Percentiles rank a stretch among this genome's conserved stretches.
Conservation (phyloP, 805 yeast genomes). For the Kazachstania africana region DNA sequence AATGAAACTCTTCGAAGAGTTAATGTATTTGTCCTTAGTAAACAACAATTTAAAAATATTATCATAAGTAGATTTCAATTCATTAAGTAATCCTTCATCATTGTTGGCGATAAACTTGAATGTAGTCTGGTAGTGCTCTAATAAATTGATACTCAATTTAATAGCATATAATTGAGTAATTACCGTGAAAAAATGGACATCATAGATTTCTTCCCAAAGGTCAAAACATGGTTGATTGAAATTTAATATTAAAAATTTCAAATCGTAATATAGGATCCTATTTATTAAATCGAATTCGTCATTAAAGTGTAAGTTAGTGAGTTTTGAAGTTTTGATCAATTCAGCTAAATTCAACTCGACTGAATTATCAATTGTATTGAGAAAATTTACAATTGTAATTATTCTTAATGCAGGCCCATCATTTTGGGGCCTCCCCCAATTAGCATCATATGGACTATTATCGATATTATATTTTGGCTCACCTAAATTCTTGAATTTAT, state of each 20-base stretch:
- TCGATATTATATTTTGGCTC: conserved; percentile 80
- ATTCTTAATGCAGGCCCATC: conserved; percentile 88
- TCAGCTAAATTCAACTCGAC: too few relatives aligned
- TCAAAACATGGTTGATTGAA: conserved; percentile 72
- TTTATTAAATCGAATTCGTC: conserved; percentile 32
- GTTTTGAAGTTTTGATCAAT: background rate
- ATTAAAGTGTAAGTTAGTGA: conserved; percentile 7
- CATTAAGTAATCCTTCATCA: background rate
- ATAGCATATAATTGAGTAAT: conserved; percentile 64
- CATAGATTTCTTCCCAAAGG: conserved; percentile 81
- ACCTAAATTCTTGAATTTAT: conserved; percentile 51
- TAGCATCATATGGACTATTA: conserved; percentile 45
- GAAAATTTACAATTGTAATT: conserved; percentile 46
- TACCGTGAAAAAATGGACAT: conserved; percentile 70
- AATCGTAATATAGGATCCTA: conserved; percentile 54
- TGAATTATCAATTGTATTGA: too few relatives aligned
- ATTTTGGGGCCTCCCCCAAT: conserved; percentile 93
- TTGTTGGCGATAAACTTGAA: background rate
- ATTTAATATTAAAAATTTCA: conserved; percentile 44
- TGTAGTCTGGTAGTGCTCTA: conserved; percentile 4
- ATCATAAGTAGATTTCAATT: conserved; percentile 13
- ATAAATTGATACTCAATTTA: conserved; percentile 39
- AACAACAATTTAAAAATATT: conserved; percentile 16
- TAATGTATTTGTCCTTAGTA: conserved; percentile 27
- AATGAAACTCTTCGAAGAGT: conserved; percentile 37